Evolutionary conservation across 306 rosid species (phyloP).

Genomic region (Herpetospermum pedunculosum): DNA sequence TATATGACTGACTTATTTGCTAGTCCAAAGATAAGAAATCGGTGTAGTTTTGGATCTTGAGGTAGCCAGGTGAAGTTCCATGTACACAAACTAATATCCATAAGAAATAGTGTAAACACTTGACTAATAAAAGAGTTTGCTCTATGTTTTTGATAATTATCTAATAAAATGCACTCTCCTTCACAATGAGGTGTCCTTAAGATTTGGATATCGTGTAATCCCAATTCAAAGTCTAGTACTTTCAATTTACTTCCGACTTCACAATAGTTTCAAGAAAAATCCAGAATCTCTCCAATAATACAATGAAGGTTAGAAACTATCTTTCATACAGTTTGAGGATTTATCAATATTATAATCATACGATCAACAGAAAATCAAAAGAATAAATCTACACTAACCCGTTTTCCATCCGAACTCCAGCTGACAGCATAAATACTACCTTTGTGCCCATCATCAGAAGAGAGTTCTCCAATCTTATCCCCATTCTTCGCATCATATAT

Average conservation of each 20-base stretch:
- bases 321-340: not conserved
- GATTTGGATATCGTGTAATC: not conserved
- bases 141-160: not conserved
- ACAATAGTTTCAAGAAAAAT: not conserved
- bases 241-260: not conserved
- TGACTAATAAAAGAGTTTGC: not conserved
- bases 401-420: constrained; percentile 96
- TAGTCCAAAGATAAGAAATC: not conserved
- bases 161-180: not conserved
- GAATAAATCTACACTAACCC: constrained; percentile 27
- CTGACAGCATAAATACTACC: constrained; percentile 93
- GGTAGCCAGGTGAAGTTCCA: not conserved
- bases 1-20: not conserved
- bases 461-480: constrained; percentile 81
- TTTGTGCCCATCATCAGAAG: constrained; percentile 76
- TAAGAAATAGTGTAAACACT: not conserved
- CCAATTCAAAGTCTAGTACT: not conserved
- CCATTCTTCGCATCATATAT: constrained; percentile 73
- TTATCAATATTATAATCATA: not conserved
- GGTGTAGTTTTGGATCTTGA: not conserved
- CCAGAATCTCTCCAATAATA: not conserved
- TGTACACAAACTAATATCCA: not conserved
- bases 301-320: not conserved
- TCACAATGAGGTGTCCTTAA: not conserved
- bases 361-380: not conserved